Evolutionary conservation across 2,329 filamentous ascomycete genomes (phyloP).

Genomic region (Fusarium chlamydosporum): DNA sequence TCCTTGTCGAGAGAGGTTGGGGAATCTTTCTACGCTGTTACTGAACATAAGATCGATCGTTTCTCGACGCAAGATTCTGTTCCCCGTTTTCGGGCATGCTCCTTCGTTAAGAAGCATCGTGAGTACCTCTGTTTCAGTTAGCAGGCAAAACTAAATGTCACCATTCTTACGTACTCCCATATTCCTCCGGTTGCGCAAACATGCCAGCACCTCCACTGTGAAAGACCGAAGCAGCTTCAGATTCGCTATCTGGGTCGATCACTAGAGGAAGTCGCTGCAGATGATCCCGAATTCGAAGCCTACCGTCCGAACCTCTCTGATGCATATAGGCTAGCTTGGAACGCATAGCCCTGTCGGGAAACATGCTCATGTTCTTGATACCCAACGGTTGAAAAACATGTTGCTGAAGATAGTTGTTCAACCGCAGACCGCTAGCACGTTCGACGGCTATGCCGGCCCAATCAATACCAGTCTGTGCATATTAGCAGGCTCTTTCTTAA

Average conservation of each 20-base stretch:
- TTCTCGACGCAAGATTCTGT: conserved; percentile 66
- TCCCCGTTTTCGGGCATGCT: conserved; percentile 68
- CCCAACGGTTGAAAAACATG: conserved; percentile 64
- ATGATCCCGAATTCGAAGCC: conserved; percentile 63
- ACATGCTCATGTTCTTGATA: conserved; percentile 67
- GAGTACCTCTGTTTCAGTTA: conserved; percentile 65
- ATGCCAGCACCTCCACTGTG: conserved; percentile 74
- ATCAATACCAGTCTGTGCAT: conserved; percentile 63
- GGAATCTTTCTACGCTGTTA: conserved; percentile 71
- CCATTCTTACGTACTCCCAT: conserved; percentile 62
- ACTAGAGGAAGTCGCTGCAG: conserved; percentile 62
- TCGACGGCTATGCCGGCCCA: conserved; percentile 68
- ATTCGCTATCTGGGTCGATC: conserved; percentile 53
- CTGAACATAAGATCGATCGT: conserved; percentile 75
- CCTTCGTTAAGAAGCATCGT: conserved; percentile 75
- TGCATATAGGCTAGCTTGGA: conserved; percentile 70
- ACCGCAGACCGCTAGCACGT: conserved; percentile 58
- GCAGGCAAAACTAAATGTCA: neutral
- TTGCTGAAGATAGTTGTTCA: conserved; percentile 65
- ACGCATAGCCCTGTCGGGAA: conserved; percentile 68
- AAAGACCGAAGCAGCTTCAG: conserved; percentile 62
- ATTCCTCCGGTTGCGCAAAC: conserved; percentile 72
- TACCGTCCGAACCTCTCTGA: conserved; percentile 62
- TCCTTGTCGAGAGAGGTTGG: conserved; percentile 64
- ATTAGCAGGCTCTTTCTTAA: neutral